A percentile compares a stretch with the other conserved stretches of the same genome.
Evolutionary conservation across 305 asterid species (phyloP).

Genomic region (Ruellia speciosa): DNA sequence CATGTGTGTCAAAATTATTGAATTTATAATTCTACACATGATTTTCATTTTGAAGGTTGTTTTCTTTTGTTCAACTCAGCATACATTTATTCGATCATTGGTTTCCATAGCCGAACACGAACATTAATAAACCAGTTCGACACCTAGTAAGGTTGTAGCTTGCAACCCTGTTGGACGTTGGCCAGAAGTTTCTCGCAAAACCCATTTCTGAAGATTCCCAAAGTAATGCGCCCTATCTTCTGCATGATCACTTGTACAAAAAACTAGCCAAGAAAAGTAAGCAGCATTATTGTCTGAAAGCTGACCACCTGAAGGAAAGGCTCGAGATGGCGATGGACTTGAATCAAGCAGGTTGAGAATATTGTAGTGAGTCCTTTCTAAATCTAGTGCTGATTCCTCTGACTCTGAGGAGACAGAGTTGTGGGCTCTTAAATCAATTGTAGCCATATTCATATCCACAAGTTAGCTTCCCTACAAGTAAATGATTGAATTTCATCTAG

Average conservation of each 20-base stretch:
- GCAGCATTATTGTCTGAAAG: conserved; percentile 79
- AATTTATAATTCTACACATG: too few species aligned
- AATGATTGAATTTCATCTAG: conserved; percentile 13
- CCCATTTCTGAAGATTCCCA: conserved; percentile 84
- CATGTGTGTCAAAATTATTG: too few species aligned
- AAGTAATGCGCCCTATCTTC: conserved; percentile 85
- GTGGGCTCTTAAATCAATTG: conserved; percentile 49
- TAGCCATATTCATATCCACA: conserved; percentile 40
- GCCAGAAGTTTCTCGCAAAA: conserved; percentile 73
- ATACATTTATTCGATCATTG: too few species aligned
- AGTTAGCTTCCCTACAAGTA: conserved; percentile 38
- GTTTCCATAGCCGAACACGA: too few species aligned
- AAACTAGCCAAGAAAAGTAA: conserved; percentile 93
- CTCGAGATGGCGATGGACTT: conserved; percentile 54
- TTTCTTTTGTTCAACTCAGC: too few species aligned
- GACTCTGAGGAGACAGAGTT: conserved; percentile 68
- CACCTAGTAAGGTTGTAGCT: conserved; percentile 88
- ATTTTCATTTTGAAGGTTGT: too few species aligned
- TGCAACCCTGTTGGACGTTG: conserved; percentile 66
- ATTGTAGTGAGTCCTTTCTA: conserved; percentile 54
- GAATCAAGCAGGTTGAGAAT: conserved; percentile 33
- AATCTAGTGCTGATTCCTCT: conserved; percentile 66
- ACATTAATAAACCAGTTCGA: too few species aligned
- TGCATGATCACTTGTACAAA: conserved; percentile 62
- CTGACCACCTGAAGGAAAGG: conserved; percentile 64